Evolutionary conservation across 1,284 basidiomycete species (phyloP).

Genomic region (Macrocybe sp.): DNA sequence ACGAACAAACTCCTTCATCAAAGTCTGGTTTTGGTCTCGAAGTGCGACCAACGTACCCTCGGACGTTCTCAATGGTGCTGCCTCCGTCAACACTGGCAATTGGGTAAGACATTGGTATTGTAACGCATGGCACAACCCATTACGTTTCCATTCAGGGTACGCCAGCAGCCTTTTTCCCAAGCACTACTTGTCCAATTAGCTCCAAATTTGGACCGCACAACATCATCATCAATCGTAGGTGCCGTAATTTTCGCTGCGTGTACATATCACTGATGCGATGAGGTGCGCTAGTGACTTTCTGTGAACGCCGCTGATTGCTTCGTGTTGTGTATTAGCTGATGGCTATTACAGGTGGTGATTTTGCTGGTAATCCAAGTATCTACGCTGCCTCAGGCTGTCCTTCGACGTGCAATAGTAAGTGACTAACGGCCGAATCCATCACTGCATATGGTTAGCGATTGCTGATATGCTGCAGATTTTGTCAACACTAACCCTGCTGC

Average conservation of each 20-base stretch:
- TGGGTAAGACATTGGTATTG: slow-evolving; percentile 33
- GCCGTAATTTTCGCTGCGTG: not conserved
- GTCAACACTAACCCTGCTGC: slow-evolving; percentile 62
- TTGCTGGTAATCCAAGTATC: slow-evolving; percentile 41
- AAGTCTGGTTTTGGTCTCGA: slow-evolving; percentile 59
- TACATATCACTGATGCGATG: not conserved
- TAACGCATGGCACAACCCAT: not conserved
- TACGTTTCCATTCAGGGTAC: slow-evolving; percentile 34
- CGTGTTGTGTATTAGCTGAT: not conserved
- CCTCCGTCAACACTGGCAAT: slow-evolving; percentile 36
- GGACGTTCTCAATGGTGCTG: slow-evolving; percentile 37
- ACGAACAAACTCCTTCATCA: slow-evolving; percentile 42
- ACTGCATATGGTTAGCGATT: not conserved
- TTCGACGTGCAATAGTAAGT: slow-evolving; percentile 44
- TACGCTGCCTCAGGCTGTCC: slow-evolving; percentile 45
- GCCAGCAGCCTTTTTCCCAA: slow-evolving; percentile 53
- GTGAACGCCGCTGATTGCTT: slow-evolving; percentile 19
- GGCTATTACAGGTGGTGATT: slow-evolving; percentile 44
- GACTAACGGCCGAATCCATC: not conserved
- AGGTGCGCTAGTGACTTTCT: slow-evolving; percentile 29
- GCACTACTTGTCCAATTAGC: slow-evolving; percentile 43
- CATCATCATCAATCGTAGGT: slow-evolving; percentile 58
- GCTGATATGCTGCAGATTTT: slow-evolving; percentile 33
- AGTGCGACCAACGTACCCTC: slow-evolving; percentile 35
- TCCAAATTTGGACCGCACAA: slow-evolving; percentile 52